Conservation (phyloP, 73 alveolate genomes). For the Stentor roeselii region DNA sequence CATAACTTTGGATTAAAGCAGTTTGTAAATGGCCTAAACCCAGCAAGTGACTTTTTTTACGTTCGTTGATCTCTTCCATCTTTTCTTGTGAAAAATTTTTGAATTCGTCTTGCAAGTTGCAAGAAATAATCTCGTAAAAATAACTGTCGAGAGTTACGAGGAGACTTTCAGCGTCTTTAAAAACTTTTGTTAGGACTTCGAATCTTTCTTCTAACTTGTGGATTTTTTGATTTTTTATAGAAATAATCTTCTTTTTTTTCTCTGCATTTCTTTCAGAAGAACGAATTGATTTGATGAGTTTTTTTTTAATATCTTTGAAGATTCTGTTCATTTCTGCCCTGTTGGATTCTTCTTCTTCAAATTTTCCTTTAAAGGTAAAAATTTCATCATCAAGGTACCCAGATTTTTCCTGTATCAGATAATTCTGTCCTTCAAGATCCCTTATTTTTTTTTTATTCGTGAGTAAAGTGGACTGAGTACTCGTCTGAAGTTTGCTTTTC, state of each 20-base stretch:
- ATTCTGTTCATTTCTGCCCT: not conserved
- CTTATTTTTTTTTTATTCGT: constrained; percentile 8
- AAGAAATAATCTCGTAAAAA: not conserved
- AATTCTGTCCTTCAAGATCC: constrained; percentile 9
- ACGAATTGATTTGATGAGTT: not conserved
- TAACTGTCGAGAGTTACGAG: not conserved
- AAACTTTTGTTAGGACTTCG: not conserved
- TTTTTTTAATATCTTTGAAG: not conserved
- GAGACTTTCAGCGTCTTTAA: not conserved
- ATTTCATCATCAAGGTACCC: not conserved
- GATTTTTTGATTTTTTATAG: not conserved
- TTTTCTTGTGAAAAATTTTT: not conserved
- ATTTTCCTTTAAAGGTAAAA: not conserved
- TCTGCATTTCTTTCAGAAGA: not conserved
- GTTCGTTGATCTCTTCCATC: too few species aligned
- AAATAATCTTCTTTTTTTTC: not conserved
- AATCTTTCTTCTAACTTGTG: not conserved
- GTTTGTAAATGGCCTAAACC: too few species aligned
- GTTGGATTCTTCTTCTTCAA: not conserved
- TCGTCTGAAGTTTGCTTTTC: not conserved
- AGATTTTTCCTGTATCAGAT: not conserved
- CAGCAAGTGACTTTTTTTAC: too few species aligned
- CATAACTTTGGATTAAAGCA: too few species aligned
- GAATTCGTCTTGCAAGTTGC: not conserved
- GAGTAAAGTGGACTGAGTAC: not conserved